These are phyloP conservation scores for Leccinum olivaceopallidum DNA, from an alignment of 768 basidiomycete genomes.

Conservation along the genomic window DNA sequence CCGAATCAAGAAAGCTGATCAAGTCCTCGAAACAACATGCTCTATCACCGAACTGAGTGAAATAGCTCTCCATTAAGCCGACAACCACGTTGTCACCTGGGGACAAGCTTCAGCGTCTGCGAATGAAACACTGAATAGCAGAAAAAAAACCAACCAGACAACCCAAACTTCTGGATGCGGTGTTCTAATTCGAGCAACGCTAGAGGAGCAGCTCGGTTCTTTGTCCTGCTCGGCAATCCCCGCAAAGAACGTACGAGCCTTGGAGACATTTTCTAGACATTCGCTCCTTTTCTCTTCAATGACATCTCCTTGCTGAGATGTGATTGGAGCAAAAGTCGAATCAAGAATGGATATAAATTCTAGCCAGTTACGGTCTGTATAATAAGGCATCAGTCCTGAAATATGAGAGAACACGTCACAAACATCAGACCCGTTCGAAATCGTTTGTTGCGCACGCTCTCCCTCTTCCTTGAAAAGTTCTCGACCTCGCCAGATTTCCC, in stretches of 20 bases:
- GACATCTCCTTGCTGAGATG: slow-evolving; percentile 25
- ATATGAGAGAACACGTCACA: slow-evolving; percentile 9
- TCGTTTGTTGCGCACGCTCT: slow-evolving; percentile 55
- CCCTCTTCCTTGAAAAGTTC: slow-evolving; percentile 64
- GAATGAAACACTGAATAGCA: background rate
- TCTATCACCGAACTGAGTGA: slow-evolving; percentile 74
- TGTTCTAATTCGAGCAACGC: slow-evolving; percentile 77
- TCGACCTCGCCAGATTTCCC: slow-evolving; percentile 64
- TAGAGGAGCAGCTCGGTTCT: slow-evolving; percentile 73
- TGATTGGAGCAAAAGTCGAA: slow-evolving; percentile 52
- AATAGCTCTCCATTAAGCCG: slow-evolving; percentile 62
- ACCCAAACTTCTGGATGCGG: slow-evolving; percentile 48
- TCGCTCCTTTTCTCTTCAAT: slow-evolving; percentile 40
- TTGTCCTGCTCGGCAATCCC: slow-evolving; percentile 62
- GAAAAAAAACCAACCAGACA: slow-evolving; percentile 39
- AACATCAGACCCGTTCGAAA: slow-evolving; percentile 54
- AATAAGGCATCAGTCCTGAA: slow-evolving; percentile 24
- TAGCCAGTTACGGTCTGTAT: slow-evolving; percentile 78
- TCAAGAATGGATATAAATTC: slow-evolving; percentile 78
- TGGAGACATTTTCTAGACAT: slow-evolving; percentile 39
- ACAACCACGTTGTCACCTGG: slow-evolving; percentile 48
- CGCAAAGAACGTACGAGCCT: slow-evolving; percentile 52
- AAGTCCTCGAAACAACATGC: slow-evolving; percentile 88
- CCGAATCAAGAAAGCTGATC: slow-evolving; percentile 58
- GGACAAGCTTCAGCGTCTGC: slow-evolving; percentile 4